These are phyloP conservation scores for Botrytis fragariae DNA, from an alignment of 2,329 filamentous ascomycete species.

Conservation along the genomic window DNA sequence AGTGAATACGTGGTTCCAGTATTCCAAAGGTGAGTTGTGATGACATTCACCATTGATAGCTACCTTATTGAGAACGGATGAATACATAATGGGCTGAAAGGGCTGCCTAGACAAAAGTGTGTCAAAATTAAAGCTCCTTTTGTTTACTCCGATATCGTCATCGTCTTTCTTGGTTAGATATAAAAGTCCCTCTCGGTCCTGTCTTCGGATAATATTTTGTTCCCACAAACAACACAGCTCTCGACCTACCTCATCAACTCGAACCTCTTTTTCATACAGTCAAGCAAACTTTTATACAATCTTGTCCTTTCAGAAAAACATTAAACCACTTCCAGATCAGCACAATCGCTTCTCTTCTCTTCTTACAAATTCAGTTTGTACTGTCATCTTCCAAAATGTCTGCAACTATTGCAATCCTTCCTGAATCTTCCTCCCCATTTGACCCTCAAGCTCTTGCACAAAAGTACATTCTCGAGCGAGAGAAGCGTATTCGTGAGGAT, in stretches of 20 bases:
- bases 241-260: not conserved
- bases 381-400: not conserved
- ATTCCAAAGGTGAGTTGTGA: constrained; percentile 13
- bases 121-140: not conserved
- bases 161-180: not conserved
- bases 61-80: constrained; percentile 12
- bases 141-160: constrained; percentile 13
- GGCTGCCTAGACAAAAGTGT: not conserved
- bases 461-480: constrained; percentile 13
- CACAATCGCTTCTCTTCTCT: not conserved
- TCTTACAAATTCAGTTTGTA: not conserved
- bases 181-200: not conserved
- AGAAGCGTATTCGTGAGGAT: constrained; percentile 18
- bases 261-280: not conserved
- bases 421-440: constrained; percentile 11
- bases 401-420: constrained; percentile 15
- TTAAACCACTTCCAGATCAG: not conserved
- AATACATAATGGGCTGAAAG: constrained; percentile 6
- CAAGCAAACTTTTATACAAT: not conserved
- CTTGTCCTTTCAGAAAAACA: not conserved
- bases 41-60: constrained; percentile 11
- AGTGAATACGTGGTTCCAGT: constrained; percentile 10
- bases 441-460: constrained; percentile 10
- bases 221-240: not conserved
- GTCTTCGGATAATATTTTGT: not conserved